A percentile compares a stretch with the other conserved stretches of the same genome.
phyloP scores from a whole-genome alignment of 2,329 filamentous ascomycete species.

The Harringtonia aguacate region DNA sequence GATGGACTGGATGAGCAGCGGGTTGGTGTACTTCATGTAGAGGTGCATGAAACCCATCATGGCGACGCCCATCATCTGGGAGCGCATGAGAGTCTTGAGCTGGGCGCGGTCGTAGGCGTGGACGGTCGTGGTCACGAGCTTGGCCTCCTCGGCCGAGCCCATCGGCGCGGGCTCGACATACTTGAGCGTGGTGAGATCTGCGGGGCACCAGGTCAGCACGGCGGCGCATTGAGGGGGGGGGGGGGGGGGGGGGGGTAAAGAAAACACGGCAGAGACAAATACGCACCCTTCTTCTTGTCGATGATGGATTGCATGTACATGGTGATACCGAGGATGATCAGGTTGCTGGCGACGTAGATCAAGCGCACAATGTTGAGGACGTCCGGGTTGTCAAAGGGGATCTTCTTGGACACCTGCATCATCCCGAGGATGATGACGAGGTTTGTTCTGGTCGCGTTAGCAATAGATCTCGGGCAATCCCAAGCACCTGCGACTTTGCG shows the following conservation, averaged over 20 bases:
- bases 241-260: not conserved
- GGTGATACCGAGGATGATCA: constrained; percentile 78
- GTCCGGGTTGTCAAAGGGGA: constrained; percentile 78
- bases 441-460: constrained; percentile 83
- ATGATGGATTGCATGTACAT: constrained; percentile 76
- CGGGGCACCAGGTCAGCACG: no score
- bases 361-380: constrained; percentile 46
- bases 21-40: constrained; percentile 99
- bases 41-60: constrained; percentile 99
- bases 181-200: constrained; percentile 94
- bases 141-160: constrained; percentile 88
- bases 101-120: constrained; percentile 89
- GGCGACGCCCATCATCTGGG: constrained; percentile 87
- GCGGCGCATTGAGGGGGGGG: no score
- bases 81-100: constrained; percentile 75
- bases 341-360: constrained; percentile 50
- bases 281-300: constrained; percentile 88
- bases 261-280: not conserved
- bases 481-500: no score
- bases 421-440: constrained; percentile 90
- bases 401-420: constrained; percentile 96
- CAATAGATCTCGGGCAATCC: no score
- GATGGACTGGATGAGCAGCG: constrained; percentile 95
- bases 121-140: constrained; percentile 92
- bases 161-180: constrained; percentile 94